These are phyloP conservation scores for Ganoderma multipileum DNA, from an alignment of 1,284 basidiomycete species.

Conservation along the genomic window DNA sequence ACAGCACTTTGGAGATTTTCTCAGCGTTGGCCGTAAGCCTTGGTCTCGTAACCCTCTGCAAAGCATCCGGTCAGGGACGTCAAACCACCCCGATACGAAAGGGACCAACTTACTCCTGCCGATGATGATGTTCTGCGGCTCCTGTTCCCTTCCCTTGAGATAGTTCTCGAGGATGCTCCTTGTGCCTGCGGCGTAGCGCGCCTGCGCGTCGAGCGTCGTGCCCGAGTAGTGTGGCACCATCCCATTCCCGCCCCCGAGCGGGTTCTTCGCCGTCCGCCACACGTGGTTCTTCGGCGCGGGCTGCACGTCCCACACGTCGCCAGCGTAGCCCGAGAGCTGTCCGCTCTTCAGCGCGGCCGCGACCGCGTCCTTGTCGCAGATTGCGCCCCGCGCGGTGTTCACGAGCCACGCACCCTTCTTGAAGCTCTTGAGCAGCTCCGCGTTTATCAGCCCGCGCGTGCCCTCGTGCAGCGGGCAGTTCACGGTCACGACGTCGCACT, in stretches of 20 bases:
- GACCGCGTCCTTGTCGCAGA: slow-evolving; percentile 87
- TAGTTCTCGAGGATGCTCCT: slow-evolving; percentile 86
- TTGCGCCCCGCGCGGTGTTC: slow-evolving; percentile 95
- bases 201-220: slow-evolving; percentile 92
- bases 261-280: slow-evolving; percentile 87
- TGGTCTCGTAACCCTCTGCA: slow-evolving; percentile 64
- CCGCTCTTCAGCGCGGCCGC: slow-evolving; percentile 82
- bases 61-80: slow-evolving; percentile 2
- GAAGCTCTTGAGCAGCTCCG: slow-evolving; percentile 87
- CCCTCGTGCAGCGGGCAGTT: slow-evolving; percentile 94
- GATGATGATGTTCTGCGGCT: slow-evolving; percentile 85
- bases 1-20: background rate
- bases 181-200: slow-evolving; percentile 85
- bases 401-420: slow-evolving; percentile 93
- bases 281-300: slow-evolving; percentile 88
- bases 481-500: slow-evolving; percentile 86
- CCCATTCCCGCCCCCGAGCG: slow-evolving; percentile 81
- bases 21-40: slow-evolving; percentile 51
- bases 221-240: slow-evolving; percentile 91
- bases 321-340: slow-evolving; percentile 75
- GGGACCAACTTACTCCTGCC: slow-evolving; percentile 53
- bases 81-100: slow-evolving; percentile 29
- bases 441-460: slow-evolving; percentile 83
- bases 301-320: slow-evolving; percentile 82
- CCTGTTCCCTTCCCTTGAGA: slow-evolving; percentile 71